Percentiles rank a stretch among this genome's conserved stretches.
These are phyloP conservation scores for Lavandula angustifolia DNA, from an alignment of 257 asterid species.

Conservation along the genomic window DNA sequence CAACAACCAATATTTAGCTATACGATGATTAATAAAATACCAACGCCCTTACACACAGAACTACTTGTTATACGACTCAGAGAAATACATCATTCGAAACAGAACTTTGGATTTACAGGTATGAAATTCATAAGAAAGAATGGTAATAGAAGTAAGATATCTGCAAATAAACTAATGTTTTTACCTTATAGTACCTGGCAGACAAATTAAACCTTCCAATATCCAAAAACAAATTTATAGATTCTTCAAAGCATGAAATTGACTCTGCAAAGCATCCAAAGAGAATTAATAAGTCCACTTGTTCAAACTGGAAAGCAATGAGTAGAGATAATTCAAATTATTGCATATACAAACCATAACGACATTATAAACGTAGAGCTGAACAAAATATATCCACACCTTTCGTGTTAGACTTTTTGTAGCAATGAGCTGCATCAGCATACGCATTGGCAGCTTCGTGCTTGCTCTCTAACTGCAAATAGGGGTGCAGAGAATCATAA, in stretches of 20 bases:
- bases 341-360: conserved; percentile 1
- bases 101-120: conserved; percentile 1
- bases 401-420: conserved; percentile 67
- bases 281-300: conserved; percentile 9
- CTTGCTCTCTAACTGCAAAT: conserved; percentile 84
- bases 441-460: conserved; percentile 95
- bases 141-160: conserved; percentile 17
- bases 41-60: too few relatives aligned
- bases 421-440: conserved; percentile 96
- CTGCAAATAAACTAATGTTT: conserved; percentile 4
- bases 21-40: too few relatives aligned
- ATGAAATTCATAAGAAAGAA: conserved; percentile 1
- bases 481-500: conserved; percentile 12
- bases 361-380: background rate
- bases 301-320: conserved; percentile 17
- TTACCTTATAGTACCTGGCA: conserved; percentile 92
- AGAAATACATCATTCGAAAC: conserved; percentile 11
- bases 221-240: conserved; percentile 76
- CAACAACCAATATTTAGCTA: too few relatives aligned
- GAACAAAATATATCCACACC: conserved; percentile 42
- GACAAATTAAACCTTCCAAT: conserved; percentile 84
- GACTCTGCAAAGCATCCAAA: conserved; percentile 61
- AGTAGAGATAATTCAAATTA: conserved; percentile 11
- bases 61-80: background rate
- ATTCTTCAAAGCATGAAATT: conserved; percentile 72